Conservation (phyloP, 805 yeast genomes). For the Tetrapisispora arboricola region DNA sequence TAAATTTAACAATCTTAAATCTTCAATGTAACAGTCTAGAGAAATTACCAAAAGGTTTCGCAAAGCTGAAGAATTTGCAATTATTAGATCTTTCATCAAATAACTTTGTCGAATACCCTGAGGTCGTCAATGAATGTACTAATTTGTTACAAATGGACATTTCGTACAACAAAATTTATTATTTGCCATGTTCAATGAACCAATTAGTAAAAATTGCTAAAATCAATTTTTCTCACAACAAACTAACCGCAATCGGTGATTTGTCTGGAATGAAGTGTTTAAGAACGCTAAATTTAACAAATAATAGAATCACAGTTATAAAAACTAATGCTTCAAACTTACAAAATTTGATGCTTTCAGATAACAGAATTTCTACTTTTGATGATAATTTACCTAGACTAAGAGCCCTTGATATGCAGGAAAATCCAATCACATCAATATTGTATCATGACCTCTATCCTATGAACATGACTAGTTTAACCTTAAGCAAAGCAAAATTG, state of each 20-base stretch:
- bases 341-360: slow-evolving; percentile 64
- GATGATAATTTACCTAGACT: slow-evolving; percentile 52
- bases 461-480: slow-evolving; percentile 55
- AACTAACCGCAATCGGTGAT: slow-evolving; percentile 33
- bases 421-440: slow-evolving; percentile 65
- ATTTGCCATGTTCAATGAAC: slow-evolving; percentile 52
- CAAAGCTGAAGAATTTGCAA: slow-evolving; percentile 43
- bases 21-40: slow-evolving; percentile 68
- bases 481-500: slow-evolving; percentile 72
- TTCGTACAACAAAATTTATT: slow-evolving; percentile 64
- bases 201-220: slow-evolving; percentile 51
- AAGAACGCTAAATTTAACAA: slow-evolving; percentile 66
- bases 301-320: slow-evolving; percentile 44
- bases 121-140: slow-evolving; percentile 48
- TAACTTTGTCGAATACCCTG: slow-evolving; percentile 51
- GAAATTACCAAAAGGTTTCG: slow-evolving; percentile 50
- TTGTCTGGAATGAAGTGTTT: slow-evolving; percentile 45
- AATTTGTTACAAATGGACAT: slow-evolving; percentile 61
- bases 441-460: slow-evolving; percentile 36
- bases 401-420: slow-evolving; percentile 60
- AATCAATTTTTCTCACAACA: slow-evolving; percentile 67
- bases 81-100: slow-evolving; percentile 74
- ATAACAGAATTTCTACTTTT: slow-evolving; percentile 65
- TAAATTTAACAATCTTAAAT: slow-evolving; percentile 47
- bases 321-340: slow-evolving; percentile 41